Base-by-base conservation (phyloP, 1,284 basidiomycete genomes). In the Rhodotorula sp. region DNA sequence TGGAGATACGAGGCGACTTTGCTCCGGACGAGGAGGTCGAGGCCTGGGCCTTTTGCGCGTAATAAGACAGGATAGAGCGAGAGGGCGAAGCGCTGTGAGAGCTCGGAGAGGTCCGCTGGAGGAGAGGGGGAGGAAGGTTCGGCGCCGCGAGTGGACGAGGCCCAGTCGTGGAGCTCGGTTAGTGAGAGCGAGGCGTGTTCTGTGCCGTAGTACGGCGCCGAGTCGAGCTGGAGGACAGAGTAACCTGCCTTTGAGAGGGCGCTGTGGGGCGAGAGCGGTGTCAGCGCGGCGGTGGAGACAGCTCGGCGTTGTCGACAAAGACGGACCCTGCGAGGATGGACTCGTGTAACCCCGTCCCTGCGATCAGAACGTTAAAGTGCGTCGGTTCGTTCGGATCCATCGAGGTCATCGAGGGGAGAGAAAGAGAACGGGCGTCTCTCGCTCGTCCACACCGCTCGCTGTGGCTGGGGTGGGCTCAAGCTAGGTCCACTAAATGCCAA, bases 1-100 rank as follows among this genome's bases (percentile, higher is more conserved):
- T 89, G 89, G 44, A 92, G 90, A 77, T 99, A 98, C 64, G 89
- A 88, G 15, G 92, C 86, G 9, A 98, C 94, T 39, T 92, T 91
- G 30, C 92, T 94, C 1, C 85, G 82, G 34, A 97, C 84, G 10
- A 98, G 84, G 4, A 89, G 86, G 29, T 89, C 86, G 56, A 98
- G 91, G 48, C 92, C 85, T 0, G 88, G 85, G 0, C 94, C 93
- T 20, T 86, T 80, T 0, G 92, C 88, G 2, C 92, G 89, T 27
- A 97, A 87, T 4, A 98, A 82, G 3, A 90, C 84, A 0, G 95
- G 95, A 10, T 86, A 85, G 32, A 98, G 85, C 10, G 91, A 92
- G 44, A 98, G 82, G 0, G 92, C 87, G 80, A 94, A 99, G 71
- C 90, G 88, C 79, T 4, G 86, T 83, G 15, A 85, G 76, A 22